A percentile compares a stretch with the other conserved stretches of the same genome.
These are phyloP conservation scores for Gonapodya sp. DNA, from an alignment of 192 early-diverging fungal genomes.

Conservation along the genomic window DNA sequence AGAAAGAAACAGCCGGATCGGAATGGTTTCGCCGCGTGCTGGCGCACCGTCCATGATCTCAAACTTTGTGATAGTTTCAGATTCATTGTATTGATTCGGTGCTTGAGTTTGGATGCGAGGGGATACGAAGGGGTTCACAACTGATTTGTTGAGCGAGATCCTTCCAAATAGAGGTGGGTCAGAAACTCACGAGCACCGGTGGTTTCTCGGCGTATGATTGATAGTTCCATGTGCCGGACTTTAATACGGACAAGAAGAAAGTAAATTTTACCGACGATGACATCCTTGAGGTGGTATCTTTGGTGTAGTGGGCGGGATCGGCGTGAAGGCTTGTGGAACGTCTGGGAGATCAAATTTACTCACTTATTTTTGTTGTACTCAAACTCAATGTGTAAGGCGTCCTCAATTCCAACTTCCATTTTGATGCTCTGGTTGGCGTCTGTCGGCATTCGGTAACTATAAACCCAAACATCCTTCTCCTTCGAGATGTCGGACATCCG, in stretches of 20 bases:
- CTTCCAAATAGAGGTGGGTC: background rate
- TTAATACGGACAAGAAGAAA: slow-evolving; percentile 98
- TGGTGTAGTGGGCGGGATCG: background rate
- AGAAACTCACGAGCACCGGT: slow-evolving; percentile 63
- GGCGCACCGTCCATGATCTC: slow-evolving; percentile 99
- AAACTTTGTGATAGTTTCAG: slow-evolving; percentile 97
- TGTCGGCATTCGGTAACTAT: slow-evolving; percentile 86
- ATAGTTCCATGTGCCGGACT: slow-evolving; percentile 99
- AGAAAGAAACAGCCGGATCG: slow-evolving; percentile 91
- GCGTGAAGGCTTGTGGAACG: background rate
- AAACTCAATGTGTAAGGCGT: slow-evolving; percentile 98
- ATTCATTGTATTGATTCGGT: slow-evolving; percentile 97
- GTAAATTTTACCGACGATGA: slow-evolving; percentile 99
- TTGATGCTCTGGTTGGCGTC: slow-evolving; percentile 92
- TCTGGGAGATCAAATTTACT: slow-evolving; percentile 9
- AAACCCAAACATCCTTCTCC: slow-evolving; percentile 97
- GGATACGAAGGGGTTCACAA: background rate
- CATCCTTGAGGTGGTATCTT: slow-evolving; percentile 95
- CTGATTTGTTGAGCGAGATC: background rate
- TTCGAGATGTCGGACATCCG: slow-evolving; percentile 81
- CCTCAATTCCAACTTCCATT: slow-evolving; percentile 99
- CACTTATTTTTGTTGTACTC: slow-evolving; percentile 99
- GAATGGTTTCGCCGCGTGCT: slow-evolving; percentile 91
- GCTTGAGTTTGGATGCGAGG: slow-evolving; percentile 25
- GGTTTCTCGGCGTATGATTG: slow-evolving; percentile 94